phyloP scores from a whole-genome alignment of 2,329 filamentous ascomycete genomes.

The Fusarium brevicatenulatum region DNA sequence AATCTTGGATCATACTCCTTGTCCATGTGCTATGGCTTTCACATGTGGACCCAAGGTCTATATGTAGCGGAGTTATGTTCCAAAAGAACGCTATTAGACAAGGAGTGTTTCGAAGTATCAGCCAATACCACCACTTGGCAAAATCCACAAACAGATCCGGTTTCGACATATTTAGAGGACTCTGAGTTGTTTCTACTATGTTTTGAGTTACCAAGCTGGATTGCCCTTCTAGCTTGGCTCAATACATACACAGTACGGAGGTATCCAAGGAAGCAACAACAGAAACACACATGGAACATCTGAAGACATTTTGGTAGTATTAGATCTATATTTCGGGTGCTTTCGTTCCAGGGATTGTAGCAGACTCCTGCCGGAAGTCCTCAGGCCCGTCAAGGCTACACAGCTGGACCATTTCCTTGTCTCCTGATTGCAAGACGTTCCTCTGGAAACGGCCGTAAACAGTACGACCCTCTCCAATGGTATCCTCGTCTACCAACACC shows the following conservation, averaged over 20 bases:
- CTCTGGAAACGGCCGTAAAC: constrained; percentile 3
- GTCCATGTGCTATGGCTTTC: neutral
- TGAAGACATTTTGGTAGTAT: constrained; percentile 17
- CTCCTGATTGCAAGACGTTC: constrained; percentile 13
- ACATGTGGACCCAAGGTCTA: neutral
- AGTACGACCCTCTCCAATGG: neutral
- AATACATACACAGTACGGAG: neutral
- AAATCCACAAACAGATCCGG: constrained; percentile 6
- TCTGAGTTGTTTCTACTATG: constrained; percentile 1
- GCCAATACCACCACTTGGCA: constrained; percentile 8
- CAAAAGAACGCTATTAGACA: constrained; percentile 4
- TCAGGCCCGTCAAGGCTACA: neutral
- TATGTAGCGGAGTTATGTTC: constrained; percentile 1
- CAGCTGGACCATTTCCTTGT: neutral
- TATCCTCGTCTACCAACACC: constrained; percentile 9
- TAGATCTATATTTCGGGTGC: constrained; percentile 21
- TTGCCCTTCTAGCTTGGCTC: constrained; percentile 9
- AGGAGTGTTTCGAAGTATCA: constrained; percentile 26
- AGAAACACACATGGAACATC: neutral
- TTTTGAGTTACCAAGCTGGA: constrained; percentile 9
- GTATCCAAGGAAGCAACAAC: neutral
- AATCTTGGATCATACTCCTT: neutral
- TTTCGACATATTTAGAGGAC: constrained; percentile 1
- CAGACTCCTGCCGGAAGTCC: constrained; percentile 3
- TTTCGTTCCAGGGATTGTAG: neutral